Conservation (phyloP, 768 basidiomycete genomes). For the Mycena rosella region DNA sequence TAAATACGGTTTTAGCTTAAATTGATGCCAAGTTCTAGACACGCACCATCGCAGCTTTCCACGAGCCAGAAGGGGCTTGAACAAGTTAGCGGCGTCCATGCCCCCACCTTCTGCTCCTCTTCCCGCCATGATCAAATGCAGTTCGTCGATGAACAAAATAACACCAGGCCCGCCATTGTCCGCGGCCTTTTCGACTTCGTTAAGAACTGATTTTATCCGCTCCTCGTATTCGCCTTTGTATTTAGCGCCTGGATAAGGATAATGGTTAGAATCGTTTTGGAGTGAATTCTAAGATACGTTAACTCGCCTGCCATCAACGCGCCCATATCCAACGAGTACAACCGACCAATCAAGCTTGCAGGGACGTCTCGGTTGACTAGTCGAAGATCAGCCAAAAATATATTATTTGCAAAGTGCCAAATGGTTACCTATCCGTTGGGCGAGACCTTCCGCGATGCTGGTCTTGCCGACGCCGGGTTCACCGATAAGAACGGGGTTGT, state of each 20-base stretch:
- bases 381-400: background rate
- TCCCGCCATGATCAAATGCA: slow-evolving; percentile 95
- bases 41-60: slow-evolving; percentile 70
- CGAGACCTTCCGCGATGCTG: slow-evolving; percentile 93
- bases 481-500: slow-evolving; percentile 97
- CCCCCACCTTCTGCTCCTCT: slow-evolving; percentile 86
- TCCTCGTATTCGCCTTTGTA: slow-evolving; percentile 97
- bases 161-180: slow-evolving; percentile 81
- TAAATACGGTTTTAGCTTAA: slow-evolving; percentile 54
- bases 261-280: slow-evolving; percentile 9
- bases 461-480: slow-evolving; percentile 98
- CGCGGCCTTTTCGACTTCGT: slow-evolving; percentile 92
- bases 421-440: slow-evolving; percentile 78
- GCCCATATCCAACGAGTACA: slow-evolving; percentile 94
- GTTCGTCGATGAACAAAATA: slow-evolving; percentile 95
- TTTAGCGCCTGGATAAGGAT: slow-evolving; percentile 62
- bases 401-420: no score
- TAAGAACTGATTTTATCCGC: slow-evolving; percentile 91
- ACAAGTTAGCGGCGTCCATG: slow-evolving; percentile 94
- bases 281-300: background rate
- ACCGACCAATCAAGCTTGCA: slow-evolving; percentile 73
- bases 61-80: slow-evolving; percentile 92
- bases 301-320: slow-evolving; percentile 83
- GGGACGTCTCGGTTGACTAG: slow-evolving; percentile 89
- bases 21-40: slow-evolving; percentile 13